A percentile compares a stretch with the other conserved stretches of the same genome.
Evolutionary conservation across 2,329 filamentous ascomycete species (phyloP).

Genomic region (Arthrobotrys musiformis): DNA sequence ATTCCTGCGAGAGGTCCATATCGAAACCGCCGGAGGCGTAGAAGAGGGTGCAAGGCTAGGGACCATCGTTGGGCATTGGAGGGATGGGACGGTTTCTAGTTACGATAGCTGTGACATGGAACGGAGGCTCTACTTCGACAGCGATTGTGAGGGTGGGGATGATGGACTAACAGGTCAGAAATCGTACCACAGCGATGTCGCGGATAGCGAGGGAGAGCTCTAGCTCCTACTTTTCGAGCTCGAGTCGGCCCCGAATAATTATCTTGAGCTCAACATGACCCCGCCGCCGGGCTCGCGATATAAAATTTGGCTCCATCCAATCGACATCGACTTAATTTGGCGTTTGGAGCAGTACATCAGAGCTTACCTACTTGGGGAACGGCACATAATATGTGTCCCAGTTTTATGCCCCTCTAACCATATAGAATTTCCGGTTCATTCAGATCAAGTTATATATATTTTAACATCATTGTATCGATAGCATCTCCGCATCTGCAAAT

Average conservation of each 20-base stretch:
- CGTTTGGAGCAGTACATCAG: constrained; percentile 26
- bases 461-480: neutral
- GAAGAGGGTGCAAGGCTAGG: constrained; percentile 34
- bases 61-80: constrained; percentile 16
- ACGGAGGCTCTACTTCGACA: constrained; percentile 6
- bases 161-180: neutral
- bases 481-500: constrained; percentile 1
- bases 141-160: neutral
- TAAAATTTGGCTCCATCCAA: neutral
- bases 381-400: neutral
- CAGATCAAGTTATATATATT: neutral
- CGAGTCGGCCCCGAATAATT: neutral
- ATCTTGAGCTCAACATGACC: constrained; percentile 20
- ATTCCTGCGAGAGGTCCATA: constrained; percentile 41
- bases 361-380: neutral
- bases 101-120: constrained; percentile 35
- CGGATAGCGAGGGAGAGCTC: neutral
- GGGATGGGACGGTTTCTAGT: constrained; percentile 18
- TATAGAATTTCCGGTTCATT: constrained; percentile 2
- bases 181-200: neutral
- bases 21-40: constrained; percentile 16
- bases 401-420: neutral
- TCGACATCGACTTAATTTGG: constrained; percentile 24
- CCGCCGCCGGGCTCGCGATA: too few relatives aligned
- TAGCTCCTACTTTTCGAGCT: neutral